Conservation (phyloP, 2,329 filamentous ascomycete species). For the Colletotrichum orbiculare region DNA sequence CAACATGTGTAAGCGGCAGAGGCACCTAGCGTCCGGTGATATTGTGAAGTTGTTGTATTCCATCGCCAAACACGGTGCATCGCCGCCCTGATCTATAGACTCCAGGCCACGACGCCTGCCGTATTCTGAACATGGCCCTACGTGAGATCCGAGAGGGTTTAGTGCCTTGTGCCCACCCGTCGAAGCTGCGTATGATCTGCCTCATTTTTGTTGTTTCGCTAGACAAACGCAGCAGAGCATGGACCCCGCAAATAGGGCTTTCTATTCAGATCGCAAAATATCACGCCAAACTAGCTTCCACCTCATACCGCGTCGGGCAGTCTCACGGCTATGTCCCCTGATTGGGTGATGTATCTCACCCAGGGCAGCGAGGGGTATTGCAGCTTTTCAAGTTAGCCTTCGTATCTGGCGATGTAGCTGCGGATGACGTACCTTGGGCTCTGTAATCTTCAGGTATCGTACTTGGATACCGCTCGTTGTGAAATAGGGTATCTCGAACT, state of each 20-base stretch:
- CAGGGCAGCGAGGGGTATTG: slow-evolving; percentile 98
- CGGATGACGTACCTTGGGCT: slow-evolving; percentile 81
- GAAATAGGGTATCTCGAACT: slow-evolving; percentile 99
- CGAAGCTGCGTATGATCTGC: too few relatives aligned
- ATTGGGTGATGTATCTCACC: slow-evolving; percentile 99
- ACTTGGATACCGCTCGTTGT: slow-evolving; percentile 99
- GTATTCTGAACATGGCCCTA: too few relatives aligned
- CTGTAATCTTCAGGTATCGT: slow-evolving; percentile 97
- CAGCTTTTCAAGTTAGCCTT: slow-evolving; percentile 64
- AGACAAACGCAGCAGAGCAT: background rate
- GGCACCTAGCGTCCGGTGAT: too few relatives aligned
- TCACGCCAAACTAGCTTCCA: background rate
- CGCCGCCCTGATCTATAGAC: too few relatives aligned
- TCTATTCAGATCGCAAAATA: slow-evolving; percentile 6
- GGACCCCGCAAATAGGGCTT: background rate
- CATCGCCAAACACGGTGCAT: too few relatives aligned
- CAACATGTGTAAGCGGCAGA: too few relatives aligned
- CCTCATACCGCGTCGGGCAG: slow-evolving; percentile 86
- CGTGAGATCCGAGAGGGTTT: too few relatives aligned
- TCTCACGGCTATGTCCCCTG: slow-evolving; percentile 93
- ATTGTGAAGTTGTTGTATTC: too few relatives aligned
- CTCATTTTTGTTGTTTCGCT: too few relatives aligned
- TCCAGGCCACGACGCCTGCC: too few relatives aligned
- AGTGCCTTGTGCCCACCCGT: too few relatives aligned
- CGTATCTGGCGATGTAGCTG: background rate